Conservation (phyloP, 805 yeast genomes). For the Saccharomycopsis schoenii region DNA sequence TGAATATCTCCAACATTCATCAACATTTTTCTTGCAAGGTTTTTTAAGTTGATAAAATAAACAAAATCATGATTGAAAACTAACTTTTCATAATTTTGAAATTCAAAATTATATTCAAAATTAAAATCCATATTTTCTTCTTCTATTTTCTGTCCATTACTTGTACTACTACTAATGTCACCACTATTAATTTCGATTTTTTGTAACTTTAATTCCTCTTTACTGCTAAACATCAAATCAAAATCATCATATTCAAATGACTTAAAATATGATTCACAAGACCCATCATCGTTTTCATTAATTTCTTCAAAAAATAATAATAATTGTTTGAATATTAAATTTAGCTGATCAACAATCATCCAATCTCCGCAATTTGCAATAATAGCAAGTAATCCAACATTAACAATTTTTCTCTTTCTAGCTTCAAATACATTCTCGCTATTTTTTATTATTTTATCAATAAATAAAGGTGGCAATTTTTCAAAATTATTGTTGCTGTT, state of each 20-base stretch:
- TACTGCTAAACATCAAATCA: slow-evolving; percentile 23
- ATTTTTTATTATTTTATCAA: slow-evolving; percentile 1
- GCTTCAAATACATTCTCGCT: slow-evolving; percentile 52
- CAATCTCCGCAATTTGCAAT: slow-evolving; percentile 1
- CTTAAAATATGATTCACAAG: slow-evolving; percentile 42
- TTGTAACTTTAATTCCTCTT: slow-evolving; percentile 15
- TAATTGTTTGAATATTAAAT: slow-evolving; percentile 32
- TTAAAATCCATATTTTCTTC: slow-evolving; percentile 12
- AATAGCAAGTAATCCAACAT: slow-evolving; percentile 24
- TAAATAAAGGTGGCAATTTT: background rate
- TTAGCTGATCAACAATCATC: background rate
- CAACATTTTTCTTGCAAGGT: slow-evolving; percentile 21
- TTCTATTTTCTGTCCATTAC: background rate
- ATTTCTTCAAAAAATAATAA: slow-evolving; percentile 61
- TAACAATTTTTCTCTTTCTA: slow-evolving; percentile 49
- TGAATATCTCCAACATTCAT: background rate
- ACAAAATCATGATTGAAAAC: slow-evolving; percentile 39
- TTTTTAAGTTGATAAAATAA: slow-evolving; percentile 41
- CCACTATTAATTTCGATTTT: slow-evolving; percentile 20
- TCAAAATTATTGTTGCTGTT: background rate
- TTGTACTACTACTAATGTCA: background rate
- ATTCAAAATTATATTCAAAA: slow-evolving; percentile 32
- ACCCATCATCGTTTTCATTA: slow-evolving; percentile 50
- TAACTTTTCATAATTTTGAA: slow-evolving; percentile 31
- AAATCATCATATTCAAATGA: slow-evolving; percentile 30